Evolutionary conservation across 2,329 filamentous ascomycete genomes (phyloP), one percentile per base, ranked within the genome.

Genomic region (Beauveria pseudobassiana): DNA sequence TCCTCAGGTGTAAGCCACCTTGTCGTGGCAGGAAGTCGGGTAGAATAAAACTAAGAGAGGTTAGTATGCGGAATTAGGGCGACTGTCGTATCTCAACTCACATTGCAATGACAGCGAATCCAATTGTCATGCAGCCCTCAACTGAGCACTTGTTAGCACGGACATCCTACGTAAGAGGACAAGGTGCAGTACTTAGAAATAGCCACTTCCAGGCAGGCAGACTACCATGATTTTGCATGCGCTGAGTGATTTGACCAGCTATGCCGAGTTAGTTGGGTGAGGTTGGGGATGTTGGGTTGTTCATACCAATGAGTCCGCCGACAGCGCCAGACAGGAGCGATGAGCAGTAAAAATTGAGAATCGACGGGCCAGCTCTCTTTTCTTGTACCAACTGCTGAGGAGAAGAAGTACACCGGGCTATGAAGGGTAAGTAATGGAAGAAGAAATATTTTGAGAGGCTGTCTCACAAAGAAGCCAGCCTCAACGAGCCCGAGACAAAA

Each of bases 1-100:
- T 67, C 65, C 34, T 67, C 65, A 7, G 62, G 63, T 0, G 66
- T 67, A 60, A 67, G 59, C 66, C 66, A 67, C 57, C 60, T 67
- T 9, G 66, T 67, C 20, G 62, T 67, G n/a, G 61, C 59, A 3
- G 66, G 57, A 66, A 67, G 28, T 67, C 66, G n/a, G 66, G 66
- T 5, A 67, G 62, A 8, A 67, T 55, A 48, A 67, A 67, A 34
- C 59, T 62, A 28, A 56, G 16, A 14, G n/a, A 16, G 3, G 10
- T 56, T 3, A 45, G 53, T 10, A 43, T 6, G 2, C 20, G 18
- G 6, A n/a, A 24, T 24, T 16, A 16, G 22, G 8, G 18, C n/a
- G 26, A 9, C 28, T 30, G n/a, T 22, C 10, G 3, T 9, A 28
- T 10, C 3, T 22, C 43, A 26, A 61, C 58, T 24, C 16, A 61